A percentile compares a stretch with the other conserved stretches of the same genome.
These are phyloP conservation scores for Linaria vulgaris DNA, from an alignment of 257 asterid species.

Conservation along the genomic window DNA sequence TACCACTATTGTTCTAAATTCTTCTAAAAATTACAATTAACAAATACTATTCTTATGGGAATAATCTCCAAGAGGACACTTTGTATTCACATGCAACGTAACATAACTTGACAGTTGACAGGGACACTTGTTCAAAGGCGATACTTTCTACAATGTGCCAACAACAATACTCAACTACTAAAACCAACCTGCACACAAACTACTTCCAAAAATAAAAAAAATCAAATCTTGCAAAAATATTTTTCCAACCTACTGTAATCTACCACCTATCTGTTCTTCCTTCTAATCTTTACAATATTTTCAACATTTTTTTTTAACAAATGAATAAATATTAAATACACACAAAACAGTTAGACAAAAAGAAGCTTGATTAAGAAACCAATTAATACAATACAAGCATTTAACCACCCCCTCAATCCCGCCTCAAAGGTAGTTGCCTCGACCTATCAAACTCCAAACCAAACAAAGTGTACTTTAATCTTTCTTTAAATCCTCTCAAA, in stretches of 20 bases:
- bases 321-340: background rate
- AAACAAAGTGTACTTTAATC: conserved; percentile 22
- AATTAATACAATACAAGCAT: conserved; percentile 39
- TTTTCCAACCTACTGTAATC: conserved; percentile 37
- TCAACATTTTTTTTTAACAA: no score
- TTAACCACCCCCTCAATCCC: conserved; percentile 36
- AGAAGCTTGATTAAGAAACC: conserved; percentile 2
- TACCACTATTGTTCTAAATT: no score
- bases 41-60: no score
- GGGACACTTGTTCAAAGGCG: conserved; percentile 1
- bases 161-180: conserved; percentile 48
- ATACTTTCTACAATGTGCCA: background rate
- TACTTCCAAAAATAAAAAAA: background rate
- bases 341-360: background rate
- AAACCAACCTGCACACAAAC: conserved; percentile 23
- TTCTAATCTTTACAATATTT: no score
- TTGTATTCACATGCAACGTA: no score
- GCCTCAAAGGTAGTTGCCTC: conserved; percentile 58
- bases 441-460: conserved; percentile 39
- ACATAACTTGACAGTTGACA: background rate
- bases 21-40: no score
- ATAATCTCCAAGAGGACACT: no score
- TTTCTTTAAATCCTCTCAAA: conserved; percentile 31
- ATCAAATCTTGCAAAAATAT: conserved; percentile 17
- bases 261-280: conserved; percentile 16